phyloP scores from a whole-genome alignment of 129 eudicot genomes.

The Scalesia atractyloides region DNA sequence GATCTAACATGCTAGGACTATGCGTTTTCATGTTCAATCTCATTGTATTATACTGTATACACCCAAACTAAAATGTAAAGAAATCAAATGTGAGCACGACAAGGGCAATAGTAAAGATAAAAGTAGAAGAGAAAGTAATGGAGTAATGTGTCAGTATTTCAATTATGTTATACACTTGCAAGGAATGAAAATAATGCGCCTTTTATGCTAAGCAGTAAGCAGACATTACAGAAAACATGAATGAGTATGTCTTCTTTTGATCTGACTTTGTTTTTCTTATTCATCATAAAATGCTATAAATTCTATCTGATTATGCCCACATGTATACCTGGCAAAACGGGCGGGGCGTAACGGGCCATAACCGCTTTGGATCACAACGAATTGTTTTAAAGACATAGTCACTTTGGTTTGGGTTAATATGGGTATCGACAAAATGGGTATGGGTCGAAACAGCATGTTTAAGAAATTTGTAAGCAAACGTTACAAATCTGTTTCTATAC shows the following conservation, averaged over 20 bases:
- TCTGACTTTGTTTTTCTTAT: not conserved
- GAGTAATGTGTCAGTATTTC: not conserved
- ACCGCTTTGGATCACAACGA: too few relatives aligned
- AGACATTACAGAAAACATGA: not conserved
- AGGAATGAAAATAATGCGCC: not conserved
- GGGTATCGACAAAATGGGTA: too few relatives aligned
- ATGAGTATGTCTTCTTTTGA: not conserved
- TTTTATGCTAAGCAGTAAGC: not conserved
- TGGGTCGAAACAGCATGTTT: too few relatives aligned
- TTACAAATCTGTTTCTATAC: too few relatives aligned
- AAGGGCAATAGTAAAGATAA: not conserved
- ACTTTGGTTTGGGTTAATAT: too few relatives aligned
- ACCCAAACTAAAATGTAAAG: not conserved
- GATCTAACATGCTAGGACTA: not conserved
- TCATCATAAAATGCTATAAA: not conserved
- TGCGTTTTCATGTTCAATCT: not conserved
- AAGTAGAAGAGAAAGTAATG: not conserved
- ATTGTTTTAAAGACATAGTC: too few relatives aligned
- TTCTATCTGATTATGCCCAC: not conserved
- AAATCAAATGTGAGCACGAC: not conserved
- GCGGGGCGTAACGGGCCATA: too few relatives aligned
- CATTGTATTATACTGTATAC: too few relatives aligned
- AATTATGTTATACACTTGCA: not conserved
- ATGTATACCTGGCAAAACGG: not conserved
- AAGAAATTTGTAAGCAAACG: too few relatives aligned